phyloP scores from a whole-genome alignment of 2,329 filamentous ascomycete species.

The Aureobasidium subglaciale region DNA sequence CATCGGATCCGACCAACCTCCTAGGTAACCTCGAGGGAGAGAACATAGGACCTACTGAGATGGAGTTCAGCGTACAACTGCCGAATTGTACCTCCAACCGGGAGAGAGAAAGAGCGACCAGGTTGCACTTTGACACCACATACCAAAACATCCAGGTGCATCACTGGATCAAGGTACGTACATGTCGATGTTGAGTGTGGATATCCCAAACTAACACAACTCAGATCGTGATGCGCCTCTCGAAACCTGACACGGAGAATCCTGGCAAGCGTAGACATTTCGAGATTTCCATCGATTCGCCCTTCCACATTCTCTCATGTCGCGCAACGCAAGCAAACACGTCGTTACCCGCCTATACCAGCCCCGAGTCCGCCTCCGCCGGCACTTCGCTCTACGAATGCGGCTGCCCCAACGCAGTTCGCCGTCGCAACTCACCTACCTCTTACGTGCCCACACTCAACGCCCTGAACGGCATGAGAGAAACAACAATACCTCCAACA shows the following conservation, averaged over 20 bases:
- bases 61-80: slow-evolving; percentile 88
- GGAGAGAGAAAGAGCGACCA: slow-evolving; percentile 58
- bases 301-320: slow-evolving; percentile 88
- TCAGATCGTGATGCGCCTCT: slow-evolving; percentile 87
- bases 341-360: slow-evolving; percentile 71
- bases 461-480: slow-evolving; percentile 39
- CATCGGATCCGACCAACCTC: slow-evolving; percentile 58
- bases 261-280: slow-evolving; percentile 78
- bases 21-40: slow-evolving; percentile 74
- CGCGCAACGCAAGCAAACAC: slow-evolving; percentile 89
- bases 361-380: slow-evolving; percentile 35
- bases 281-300: slow-evolving; percentile 93
- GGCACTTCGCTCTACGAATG: slow-evolving; percentile 44
- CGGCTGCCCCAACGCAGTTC: slow-evolving; percentile 60
- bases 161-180: slow-evolving; percentile 86
- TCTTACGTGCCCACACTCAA: slow-evolving; percentile 50
- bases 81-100: slow-evolving; percentile 81
- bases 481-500: slow-evolving; percentile 25
- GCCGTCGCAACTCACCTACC: slow-evolving; percentile 42
- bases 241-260: slow-evolving; percentile 71
- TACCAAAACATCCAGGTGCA: slow-evolving; percentile 91
- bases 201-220: slow-evolving; percentile 10
- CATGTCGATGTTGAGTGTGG: slow-evolving; percentile 14
- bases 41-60: slow-evolving; percentile 77
- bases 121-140: slow-evolving; percentile 82